Conservation (phyloP, 257 asterid genomes). For the Capsicum chinense region DNA sequence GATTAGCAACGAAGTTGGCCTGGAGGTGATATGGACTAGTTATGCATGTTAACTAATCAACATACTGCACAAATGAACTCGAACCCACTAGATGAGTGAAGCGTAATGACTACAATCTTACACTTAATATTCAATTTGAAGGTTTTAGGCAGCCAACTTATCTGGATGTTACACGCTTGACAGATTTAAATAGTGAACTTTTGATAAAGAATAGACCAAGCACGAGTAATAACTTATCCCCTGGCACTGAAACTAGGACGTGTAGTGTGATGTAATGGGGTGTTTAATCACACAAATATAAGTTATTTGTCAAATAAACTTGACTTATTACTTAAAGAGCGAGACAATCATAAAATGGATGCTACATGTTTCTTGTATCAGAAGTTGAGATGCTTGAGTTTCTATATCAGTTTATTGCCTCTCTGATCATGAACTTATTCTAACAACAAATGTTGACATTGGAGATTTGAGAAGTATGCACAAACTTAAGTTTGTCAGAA, state of each 20-base stretch:
- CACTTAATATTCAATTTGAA: constrained; percentile 12
- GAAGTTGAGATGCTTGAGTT: neutral
- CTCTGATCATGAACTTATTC: neutral
- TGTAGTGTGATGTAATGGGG: neutral
- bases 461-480: neutral
- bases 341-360: constrained; percentile 12
- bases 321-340: neutral
- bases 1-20: neutral
- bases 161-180: constrained; percentile 7
- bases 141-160: constrained; percentile 12
- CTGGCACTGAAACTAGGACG: neutral
- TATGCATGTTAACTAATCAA: neutral
- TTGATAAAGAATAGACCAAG: neutral
- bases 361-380: neutral
- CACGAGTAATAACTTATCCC: neutral
- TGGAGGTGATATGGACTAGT: neutral
- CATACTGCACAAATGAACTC: neutral
- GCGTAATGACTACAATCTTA: neutral
- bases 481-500: neutral
- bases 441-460: neutral
- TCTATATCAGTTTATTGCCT: constrained; percentile 6
- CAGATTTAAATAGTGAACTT: neutral
- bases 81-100: neutral
- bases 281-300: neutral
- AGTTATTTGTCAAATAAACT: neutral